phyloP scores from a whole-genome alignment of 2,329 filamentous ascomycete species.

The Tolypocladium inflatum region DNA sequence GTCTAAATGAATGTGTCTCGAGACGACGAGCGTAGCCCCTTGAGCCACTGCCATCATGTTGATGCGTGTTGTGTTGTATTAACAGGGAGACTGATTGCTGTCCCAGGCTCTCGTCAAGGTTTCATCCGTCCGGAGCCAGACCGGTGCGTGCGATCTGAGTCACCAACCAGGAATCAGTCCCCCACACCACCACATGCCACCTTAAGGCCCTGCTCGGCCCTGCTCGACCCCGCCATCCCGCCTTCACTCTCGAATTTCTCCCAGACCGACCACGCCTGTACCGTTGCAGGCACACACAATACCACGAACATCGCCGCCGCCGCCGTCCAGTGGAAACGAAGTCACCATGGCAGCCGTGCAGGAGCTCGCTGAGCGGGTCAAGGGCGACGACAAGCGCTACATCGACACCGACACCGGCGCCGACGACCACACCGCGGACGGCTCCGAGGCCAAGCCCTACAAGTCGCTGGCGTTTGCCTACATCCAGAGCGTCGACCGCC shows the following conservation, averaged over 20 bases:
- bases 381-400: conserved; percentile 37
- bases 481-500: conserved; percentile 54
- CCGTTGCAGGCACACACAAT: neutral
- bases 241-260: neutral
- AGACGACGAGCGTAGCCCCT: neutral
- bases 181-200: neutral
- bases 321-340: neutral
- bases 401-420: conserved; percentile 72
- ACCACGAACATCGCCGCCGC: neutral
- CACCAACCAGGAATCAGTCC: neutral
- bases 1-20: neutral
- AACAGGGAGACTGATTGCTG: neutral
- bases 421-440: conserved; percentile 58
- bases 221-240: neutral
- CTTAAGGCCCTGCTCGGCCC: neutral
- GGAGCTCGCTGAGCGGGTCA: conserved; percentile 37
- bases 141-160: neutral
- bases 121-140: neutral
- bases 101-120: neutral
- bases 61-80: neutral
- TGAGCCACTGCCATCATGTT: neutral
- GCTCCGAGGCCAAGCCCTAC: conserved; percentile 66
- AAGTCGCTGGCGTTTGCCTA: conserved; percentile 74
- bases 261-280: neutral
- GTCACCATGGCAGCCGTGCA: conserved; percentile 32